These are phyloP conservation scores for Calonectria ilicicola DNA, from an alignment of 2,329 filamentous ascomycete genomes.

Conservation along the genomic window DNA sequence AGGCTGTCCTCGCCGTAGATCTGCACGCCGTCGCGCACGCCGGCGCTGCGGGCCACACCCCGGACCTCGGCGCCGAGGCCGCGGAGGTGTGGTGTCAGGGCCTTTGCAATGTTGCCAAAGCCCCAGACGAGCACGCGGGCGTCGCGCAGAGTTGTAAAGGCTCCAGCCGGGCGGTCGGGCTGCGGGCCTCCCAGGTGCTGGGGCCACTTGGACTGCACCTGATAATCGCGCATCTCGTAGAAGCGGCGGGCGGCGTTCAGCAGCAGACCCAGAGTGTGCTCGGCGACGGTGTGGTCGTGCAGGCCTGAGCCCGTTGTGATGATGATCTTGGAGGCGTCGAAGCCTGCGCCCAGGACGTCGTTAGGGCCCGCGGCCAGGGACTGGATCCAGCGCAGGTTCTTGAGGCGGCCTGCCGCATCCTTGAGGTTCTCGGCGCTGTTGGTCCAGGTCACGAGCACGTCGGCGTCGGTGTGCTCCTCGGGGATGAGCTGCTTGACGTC, in stretches of 20 bases:
- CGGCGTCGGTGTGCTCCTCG: conserved; percentile 68
- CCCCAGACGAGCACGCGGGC: conserved; percentile 73
- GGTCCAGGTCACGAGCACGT: conserved; percentile 71
- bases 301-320: conserved; percentile 73
- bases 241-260: conserved; percentile 68
- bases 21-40: conserved; percentile 70
- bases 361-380: conserved; percentile 75
- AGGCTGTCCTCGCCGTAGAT: conserved; percentile 68
- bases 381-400: conserved; percentile 73
- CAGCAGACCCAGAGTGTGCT: conserved; percentile 71
- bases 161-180: conserved; percentile 66
- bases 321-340: conserved; percentile 61
- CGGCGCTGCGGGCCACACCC: conserved; percentile 67
- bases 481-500: conserved; percentile 68
- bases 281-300: conserved; percentile 74
- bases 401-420: conserved; percentile 66
- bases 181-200: conserved; percentile 71
- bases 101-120: conserved; percentile 75
- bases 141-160: conserved; percentile 70
- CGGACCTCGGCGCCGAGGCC: conserved; percentile 68
- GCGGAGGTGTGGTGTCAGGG: conserved; percentile 65
- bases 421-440: conserved; percentile 70
- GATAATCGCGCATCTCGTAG: conserved; percentile 73
- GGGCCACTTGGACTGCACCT: conserved; percentile 69
- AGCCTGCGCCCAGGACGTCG: conserved; percentile 72